Evolutionary conservation across 495 filamentous ascomycete species (phyloP).

Genomic region (Podospora pseudocomata): DNA sequence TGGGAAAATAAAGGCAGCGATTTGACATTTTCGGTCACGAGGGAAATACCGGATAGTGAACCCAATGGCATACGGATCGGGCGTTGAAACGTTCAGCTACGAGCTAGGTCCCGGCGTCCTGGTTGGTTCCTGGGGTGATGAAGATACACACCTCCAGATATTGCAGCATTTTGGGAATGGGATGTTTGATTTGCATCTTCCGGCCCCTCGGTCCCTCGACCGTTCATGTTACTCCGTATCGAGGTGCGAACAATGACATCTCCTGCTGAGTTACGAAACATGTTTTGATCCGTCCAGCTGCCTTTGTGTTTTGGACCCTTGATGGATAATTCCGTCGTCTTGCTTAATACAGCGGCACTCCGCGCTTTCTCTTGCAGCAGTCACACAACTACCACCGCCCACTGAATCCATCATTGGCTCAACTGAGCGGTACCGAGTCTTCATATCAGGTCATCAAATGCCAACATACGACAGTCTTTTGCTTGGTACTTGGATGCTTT

Average conservation of each 20-base stretch:
- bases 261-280: neutral
- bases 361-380: neutral
- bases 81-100: slow-evolving; percentile 27
- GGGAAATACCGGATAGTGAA: slow-evolving; percentile 28
- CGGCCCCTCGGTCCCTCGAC: slow-evolving; percentile 17
- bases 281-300: neutral
- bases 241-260: slow-evolving; percentile 16
- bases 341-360: neutral
- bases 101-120: slow-evolving; percentile 33
- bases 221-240: slow-evolving; percentile 4
- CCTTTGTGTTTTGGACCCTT: neutral
- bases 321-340: neutral
- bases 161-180: slow-evolving; percentile 36
- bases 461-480: neutral
- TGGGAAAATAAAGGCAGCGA: slow-evolving; percentile 33
- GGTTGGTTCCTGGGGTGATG: slow-evolving; percentile 32
- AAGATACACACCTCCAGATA: slow-evolving; percentile 24
- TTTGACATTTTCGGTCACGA: slow-evolving; percentile 36
- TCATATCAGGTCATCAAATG: neutral
- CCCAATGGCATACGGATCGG: slow-evolving; percentile 31
- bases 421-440: neutral
- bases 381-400: neutral
- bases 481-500: neutral
- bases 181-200: slow-evolving; percentile 33
- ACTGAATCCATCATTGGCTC: neutral